phyloP scores from a whole-genome alignment of 805 yeast species.

The Lipomyces yamanashiensis region DNA sequence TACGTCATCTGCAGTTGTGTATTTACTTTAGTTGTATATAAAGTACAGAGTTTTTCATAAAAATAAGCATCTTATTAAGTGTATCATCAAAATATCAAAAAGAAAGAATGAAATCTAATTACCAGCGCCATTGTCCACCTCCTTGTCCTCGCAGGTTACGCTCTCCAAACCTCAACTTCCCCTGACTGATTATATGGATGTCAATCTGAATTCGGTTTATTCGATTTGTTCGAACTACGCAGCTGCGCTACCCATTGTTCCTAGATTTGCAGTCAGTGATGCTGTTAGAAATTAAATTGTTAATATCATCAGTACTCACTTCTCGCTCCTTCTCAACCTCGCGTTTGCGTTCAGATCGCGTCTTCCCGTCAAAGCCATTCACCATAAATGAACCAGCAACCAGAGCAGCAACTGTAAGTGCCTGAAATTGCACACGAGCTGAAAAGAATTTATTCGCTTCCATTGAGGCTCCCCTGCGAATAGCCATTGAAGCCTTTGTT shows the following conservation, averaged over 20 bases:
- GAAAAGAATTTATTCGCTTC: constrained; percentile 80
- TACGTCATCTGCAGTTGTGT: too few species aligned
- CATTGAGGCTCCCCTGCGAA: constrained; percentile 67
- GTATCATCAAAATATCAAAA: too few species aligned
- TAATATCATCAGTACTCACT: neutral
- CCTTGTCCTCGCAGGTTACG: too few species aligned
- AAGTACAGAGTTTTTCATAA: too few species aligned
- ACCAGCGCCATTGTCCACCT: too few species aligned
- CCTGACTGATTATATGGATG: too few species aligned
- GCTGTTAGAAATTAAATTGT: neutral
- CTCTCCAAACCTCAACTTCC: too few species aligned
- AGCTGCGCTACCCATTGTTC: neutral
- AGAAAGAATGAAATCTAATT: too few species aligned
- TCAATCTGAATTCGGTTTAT: too few species aligned
- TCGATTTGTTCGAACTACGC: neutral
- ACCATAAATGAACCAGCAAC: constrained; percentile 71
- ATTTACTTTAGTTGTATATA: too few species aligned
- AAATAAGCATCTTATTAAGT: too few species aligned
- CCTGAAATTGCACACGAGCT: constrained; percentile 81
- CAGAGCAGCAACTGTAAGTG: constrained; percentile 72
- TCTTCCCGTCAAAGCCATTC: constrained; percentile 48
- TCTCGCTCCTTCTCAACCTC: constrained; percentile 27
- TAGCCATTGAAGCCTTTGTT: constrained; percentile 74
- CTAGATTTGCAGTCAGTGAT: neutral
- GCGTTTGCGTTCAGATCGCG: constrained; percentile 47